Base-by-base conservation (phyloP, 805 yeast species). In the Spathaspora sp. region DNA sequence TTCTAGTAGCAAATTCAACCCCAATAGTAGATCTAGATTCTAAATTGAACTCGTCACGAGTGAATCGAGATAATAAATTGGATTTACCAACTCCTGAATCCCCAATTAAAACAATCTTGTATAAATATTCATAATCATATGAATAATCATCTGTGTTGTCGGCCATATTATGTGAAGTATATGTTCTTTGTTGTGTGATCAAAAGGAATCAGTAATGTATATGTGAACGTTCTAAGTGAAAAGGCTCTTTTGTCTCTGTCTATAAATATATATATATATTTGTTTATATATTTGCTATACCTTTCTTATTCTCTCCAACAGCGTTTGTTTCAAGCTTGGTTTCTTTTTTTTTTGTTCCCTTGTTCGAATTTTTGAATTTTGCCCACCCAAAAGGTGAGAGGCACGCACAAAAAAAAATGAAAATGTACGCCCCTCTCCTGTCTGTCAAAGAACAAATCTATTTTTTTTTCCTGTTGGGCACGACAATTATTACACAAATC, bases 51-150 rank as follows among this genome's bases (percentile, higher is more conserved):
- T 93, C 98, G 71, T 93, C 92, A 56, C 97, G 83, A 11, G 98
- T 91, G 78, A 93, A 93, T 62, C 99, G 83, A 49, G 96, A 89
- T 51, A 93, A 80, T 53, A 93, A 78, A 74, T 94, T 94, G 63
- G 97, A 89, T 69, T 93, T 93, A 54, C 99, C 99, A 48, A 94
- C 98, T 51, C 97, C 96, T 11, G 97, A 89, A 69, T 94, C 98
- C 45, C 98, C 98, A 68, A 94, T 93, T 67, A 93, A 81, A 42
- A 93, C 98, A 60, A 94, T 90, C 79, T 92, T 93, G 79, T 92
- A 93, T 55, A 93, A 81, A 70, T 87, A 92, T 69, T 93, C 98
- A 81, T 94, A 88, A 61, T 88, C 96, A 59, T 73, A 73, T 47
- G 77, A 70, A 62, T 72, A 74, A 60, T 73, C 77, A 60, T 73